These are phyloP conservation scores for Scolecobasidium constrictum DNA, from an alignment of 2,329 filamentous ascomycete genomes.

Conservation along the genomic window DNA sequence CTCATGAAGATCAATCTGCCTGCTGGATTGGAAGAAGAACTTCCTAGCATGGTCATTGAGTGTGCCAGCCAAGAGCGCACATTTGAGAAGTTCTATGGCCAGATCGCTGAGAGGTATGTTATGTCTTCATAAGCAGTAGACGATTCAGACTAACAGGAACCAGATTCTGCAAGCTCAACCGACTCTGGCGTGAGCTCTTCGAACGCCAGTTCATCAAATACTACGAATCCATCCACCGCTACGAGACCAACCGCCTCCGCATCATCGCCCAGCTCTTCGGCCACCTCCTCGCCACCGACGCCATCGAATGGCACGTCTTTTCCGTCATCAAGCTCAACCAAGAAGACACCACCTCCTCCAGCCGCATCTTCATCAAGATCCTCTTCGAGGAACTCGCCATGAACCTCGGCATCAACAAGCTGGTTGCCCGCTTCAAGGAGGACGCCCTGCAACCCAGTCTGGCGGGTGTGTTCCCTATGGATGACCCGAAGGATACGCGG, in stretches of 20 bases:
- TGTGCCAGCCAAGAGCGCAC: slow-evolving; percentile 94
- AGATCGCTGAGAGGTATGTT: slow-evolving; percentile 86
- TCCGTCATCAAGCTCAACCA: slow-evolving; percentile 83
- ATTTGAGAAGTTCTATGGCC: slow-evolving; percentile 93
- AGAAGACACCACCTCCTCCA: slow-evolving; percentile 92
- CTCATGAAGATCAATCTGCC: slow-evolving; percentile 82
- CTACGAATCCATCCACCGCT: slow-evolving; percentile 94
- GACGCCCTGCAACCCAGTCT: slow-evolving; percentile 68
- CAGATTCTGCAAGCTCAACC: slow-evolving; percentile 95
- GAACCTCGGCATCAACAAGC: slow-evolving; percentile 70
- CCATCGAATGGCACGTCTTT: slow-evolving; percentile 85
- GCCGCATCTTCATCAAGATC: slow-evolving; percentile 97
- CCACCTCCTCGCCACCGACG: slow-evolving; percentile 77
- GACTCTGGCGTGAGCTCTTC: slow-evolving; percentile 87
- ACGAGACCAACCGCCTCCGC: slow-evolving; percentile 87
- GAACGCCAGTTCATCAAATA: slow-evolving; percentile 85
- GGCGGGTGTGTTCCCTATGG: slow-evolving; percentile 77
- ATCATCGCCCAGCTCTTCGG: slow-evolving; percentile 95
- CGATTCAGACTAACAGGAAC: no score
- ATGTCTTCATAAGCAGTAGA: no score
- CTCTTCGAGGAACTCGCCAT: slow-evolving; percentile 87
- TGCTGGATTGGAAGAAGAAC: slow-evolving; percentile 72
- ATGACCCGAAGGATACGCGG: slow-evolving; percentile 79
- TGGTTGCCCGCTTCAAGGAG: slow-evolving; percentile 67
- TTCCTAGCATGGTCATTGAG: slow-evolving; percentile 95